Conservation (phyloP, 192 early-diverging fungal species). For the Coemansia sp. region DNA sequence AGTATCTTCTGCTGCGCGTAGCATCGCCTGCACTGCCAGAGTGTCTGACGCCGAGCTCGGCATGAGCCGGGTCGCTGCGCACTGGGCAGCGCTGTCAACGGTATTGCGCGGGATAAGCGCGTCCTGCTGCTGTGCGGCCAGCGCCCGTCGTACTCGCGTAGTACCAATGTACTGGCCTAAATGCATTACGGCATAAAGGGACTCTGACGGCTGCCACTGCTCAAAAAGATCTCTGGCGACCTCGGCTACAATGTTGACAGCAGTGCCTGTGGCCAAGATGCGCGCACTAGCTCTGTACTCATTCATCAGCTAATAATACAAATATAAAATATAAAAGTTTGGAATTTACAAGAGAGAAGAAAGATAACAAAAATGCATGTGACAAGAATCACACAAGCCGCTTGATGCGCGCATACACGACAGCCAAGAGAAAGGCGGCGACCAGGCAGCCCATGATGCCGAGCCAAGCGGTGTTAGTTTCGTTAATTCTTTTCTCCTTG, state of each 20-base stretch:
- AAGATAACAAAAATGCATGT: constrained; percentile 3
- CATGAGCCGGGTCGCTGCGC: not conserved
- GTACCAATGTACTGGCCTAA: constrained; percentile 35
- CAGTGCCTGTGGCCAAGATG: constrained; percentile 22
- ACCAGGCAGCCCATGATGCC: constrained; percentile 59
- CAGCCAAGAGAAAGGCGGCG: constrained; percentile 29
- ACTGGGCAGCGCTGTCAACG: not conserved
- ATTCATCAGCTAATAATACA: constrained; percentile 7
- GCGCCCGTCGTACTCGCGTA: not conserved
- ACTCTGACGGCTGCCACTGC: not conserved
- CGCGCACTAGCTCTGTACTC: constrained; percentile 22
- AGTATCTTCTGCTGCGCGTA: not conserved
- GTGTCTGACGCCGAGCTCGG: not conserved
- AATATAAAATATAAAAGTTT: not conserved
- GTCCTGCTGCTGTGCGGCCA: not conserved
- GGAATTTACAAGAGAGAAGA: not conserved
- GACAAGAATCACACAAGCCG: constrained; percentile 1
- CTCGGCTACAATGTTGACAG: constrained; percentile 29
- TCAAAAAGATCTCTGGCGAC: constrained; percentile 23
- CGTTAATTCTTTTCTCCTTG: constrained; percentile 33
- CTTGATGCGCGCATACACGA: constrained; percentile 20
- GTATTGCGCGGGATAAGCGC: not conserved
- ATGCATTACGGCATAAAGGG: not conserved
- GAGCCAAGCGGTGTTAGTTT: constrained; percentile 52
- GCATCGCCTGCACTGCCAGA: constrained; percentile 3